Conservation (phyloP, 2,329 filamentous ascomycete species). For the Curvularia lunata region DNA sequence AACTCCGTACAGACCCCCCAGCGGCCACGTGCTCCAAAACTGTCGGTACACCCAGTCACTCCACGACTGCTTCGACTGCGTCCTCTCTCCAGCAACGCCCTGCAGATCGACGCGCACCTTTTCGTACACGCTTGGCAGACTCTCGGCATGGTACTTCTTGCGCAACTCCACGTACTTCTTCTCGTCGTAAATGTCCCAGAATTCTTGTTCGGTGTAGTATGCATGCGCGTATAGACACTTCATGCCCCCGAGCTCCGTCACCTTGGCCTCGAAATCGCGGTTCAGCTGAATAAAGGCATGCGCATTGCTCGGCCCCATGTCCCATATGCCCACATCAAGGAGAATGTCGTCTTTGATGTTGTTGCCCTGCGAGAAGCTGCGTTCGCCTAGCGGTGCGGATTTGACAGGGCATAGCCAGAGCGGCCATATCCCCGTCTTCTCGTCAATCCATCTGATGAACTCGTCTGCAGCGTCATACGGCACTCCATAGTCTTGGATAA, state of each 20-base stretch:
- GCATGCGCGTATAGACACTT: conserved; percentile 91
- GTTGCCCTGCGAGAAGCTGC: conserved; percentile 41
- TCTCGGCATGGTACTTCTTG: conserved; percentile 66
- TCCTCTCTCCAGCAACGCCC: conserved; percentile 34
- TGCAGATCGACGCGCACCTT: conserved; percentile 62
- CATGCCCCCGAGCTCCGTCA: conserved; percentile 73
- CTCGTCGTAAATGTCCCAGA: conserved; percentile 69
- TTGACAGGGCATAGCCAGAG: conserved; percentile 65
- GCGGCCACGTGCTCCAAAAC: conserved; percentile 47
- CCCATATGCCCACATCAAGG: conserved; percentile 72
- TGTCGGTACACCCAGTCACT: conserved; percentile 31
- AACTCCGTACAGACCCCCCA: conserved; percentile 51
- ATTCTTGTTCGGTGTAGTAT: conserved; percentile 76
- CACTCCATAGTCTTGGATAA: conserved; percentile 69
- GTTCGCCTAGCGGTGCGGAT: conserved; percentile 29
- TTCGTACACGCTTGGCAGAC: conserved; percentile 72
- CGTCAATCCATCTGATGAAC: conserved; percentile 61
- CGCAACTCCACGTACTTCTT: conserved; percentile 68
- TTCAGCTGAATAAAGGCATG: conserved; percentile 72
- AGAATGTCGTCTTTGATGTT: conserved; percentile 38
- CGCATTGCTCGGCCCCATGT: conserved; percentile 67
- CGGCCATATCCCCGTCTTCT: conserved; percentile 59
- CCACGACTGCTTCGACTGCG: conserved; percentile 32
- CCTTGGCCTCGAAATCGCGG: conserved; percentile 72
- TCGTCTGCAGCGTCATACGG: conserved; percentile 59